Evolutionary conservation across 495 filamentous ascomycete genomes (phyloP), one percentile per base, ranked within the genome.

Genomic region (Halenospora varia): DNA sequence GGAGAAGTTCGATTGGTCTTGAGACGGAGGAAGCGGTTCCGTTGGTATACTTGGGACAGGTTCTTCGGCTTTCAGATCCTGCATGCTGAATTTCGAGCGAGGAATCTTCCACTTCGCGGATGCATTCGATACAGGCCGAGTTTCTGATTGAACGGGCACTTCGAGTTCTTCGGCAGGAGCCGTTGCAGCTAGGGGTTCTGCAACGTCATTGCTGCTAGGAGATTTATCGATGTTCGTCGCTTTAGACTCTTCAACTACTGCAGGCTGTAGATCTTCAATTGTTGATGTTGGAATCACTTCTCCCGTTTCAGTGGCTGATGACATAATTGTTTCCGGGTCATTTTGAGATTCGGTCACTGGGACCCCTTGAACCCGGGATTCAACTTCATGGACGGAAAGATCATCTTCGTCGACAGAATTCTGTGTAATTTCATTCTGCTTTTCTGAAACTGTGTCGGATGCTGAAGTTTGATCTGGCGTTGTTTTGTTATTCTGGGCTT

Each of bases 81-180:
- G 73, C 11, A 73, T 72, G 35, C 78, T 79, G 55, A 79, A 78
- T 53, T 74, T 81, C 17, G 79, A 81, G 42, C 69, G 61, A 2
- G 76, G 76, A 26, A 75, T 73, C n/a, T 62, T 67, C 59, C 50
- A 59, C 18, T 62, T 55, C 19, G 57, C 46, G 15, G 51, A 18
- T 26, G 53, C 17, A 1, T 8, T 45, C 42, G 42, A n/a, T 45
- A 20, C 13, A n/a, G 42, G 13, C 6, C 11, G 13, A 17, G 42
- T 15, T 45, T n/a, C 42, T 45, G 6, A n/a, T n/a, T n/a, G 11
- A 45, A n/a, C 8, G 8, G 42, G 11, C 4, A 20, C 18, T 45
- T 9, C 42, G 6, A 20, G 18, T 45, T 51, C 20, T 3, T 51
- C 10, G 3, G 23, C 48, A 26, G 48, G 25, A 51, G 23, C 48